These are phyloP conservation scores for Hordeum marinum DNA, from an alignment of 176 grass and related monocot genomes.

Conservation along the genomic window DNA sequence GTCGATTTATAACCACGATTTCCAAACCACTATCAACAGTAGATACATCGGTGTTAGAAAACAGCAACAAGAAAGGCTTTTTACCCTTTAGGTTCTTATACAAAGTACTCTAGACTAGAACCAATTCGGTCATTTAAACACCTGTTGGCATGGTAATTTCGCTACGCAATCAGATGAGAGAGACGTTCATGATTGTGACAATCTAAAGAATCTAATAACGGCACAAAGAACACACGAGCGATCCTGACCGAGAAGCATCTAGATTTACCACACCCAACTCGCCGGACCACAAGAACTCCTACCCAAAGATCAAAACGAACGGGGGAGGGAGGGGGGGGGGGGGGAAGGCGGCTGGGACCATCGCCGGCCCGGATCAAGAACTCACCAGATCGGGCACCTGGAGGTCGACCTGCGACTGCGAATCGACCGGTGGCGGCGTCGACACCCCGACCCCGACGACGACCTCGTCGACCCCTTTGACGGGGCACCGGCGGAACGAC, in stretches of 20 bases:
- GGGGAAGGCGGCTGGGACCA: background rate
- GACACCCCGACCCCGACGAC: background rate
- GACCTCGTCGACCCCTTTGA: slow-evolving; percentile 38
- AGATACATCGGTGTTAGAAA: background rate
- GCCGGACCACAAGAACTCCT: background rate
- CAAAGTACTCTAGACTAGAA: background rate
- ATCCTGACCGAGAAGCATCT: background rate
- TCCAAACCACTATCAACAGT: background rate
- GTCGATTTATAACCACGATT: background rate
- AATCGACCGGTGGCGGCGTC: slow-evolving; percentile 14
- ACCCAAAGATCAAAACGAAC: background rate
- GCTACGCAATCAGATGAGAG: background rate
- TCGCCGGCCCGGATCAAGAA: background rate
- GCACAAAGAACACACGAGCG: background rate
- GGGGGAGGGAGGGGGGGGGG: background rate
- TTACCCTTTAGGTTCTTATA: background rate
- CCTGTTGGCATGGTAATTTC: background rate
- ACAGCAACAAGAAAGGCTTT: background rate
- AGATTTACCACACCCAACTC: background rate
- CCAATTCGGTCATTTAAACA: background rate
- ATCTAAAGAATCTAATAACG: background rate
- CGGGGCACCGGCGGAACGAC: slow-evolving; percentile 29
- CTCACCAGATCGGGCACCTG: slow-evolving; percentile 61
- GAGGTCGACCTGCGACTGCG: slow-evolving; percentile 24
- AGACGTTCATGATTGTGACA: background rate